Base-by-base conservation (phyloP, 2,329 filamentous ascomycete genomes). In the Sporothrix pallida region DNA sequence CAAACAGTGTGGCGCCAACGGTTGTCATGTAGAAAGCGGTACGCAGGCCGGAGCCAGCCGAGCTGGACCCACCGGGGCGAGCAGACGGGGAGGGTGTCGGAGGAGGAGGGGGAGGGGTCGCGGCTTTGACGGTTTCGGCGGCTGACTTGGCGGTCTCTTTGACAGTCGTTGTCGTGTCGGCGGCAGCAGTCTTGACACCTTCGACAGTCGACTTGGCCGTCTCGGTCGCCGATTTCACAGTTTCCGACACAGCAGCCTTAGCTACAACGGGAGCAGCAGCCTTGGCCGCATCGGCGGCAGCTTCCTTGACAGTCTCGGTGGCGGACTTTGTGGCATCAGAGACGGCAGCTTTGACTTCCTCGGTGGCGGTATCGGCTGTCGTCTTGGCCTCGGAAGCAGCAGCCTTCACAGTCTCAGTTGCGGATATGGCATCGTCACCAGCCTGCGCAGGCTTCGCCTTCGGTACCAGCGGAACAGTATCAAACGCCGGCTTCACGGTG, bases 1-100 rank as follows among this genome's bases (percentile, higher is more conserved):
- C 82, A 71, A 82, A 85, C 37, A 84, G 78, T 2, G 83, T 79
- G 2, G 83, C 81, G 8, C 83, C 83, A 8, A 87, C 74, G 9
- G 83, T 81, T 44, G 83, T 80, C 67, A 83, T 80, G 75, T 84
- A 84, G 26, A 85, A 75, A 31, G 83, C 75, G 9, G 81, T 79
- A 75, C 83, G 85, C 67, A 81, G 73, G 42, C 80, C 78, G 56
- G 81, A 69, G 54, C 58, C 75, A 13, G 52, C 12, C 23, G 8
- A 20, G 48, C 10, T 26, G n/a, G 17, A 46, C 7, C 48, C n/a
- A 6, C 37, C 6, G 7, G n/a, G 62, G 0, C 20, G 20, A 9
- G 42, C n/a, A 13, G 62, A 17, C 15, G 31, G 48, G 0, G 46
- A 3, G 1, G 42, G 54, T 26, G 50, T 15, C 20, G 23, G 46